Percentiles rank a stretch among this genome's conserved stretches.
These are phyloP conservation scores for Phialophora expanda DNA, from an alignment of 2,329 filamentous ascomycete species.

Conservation along the genomic window DNA sequence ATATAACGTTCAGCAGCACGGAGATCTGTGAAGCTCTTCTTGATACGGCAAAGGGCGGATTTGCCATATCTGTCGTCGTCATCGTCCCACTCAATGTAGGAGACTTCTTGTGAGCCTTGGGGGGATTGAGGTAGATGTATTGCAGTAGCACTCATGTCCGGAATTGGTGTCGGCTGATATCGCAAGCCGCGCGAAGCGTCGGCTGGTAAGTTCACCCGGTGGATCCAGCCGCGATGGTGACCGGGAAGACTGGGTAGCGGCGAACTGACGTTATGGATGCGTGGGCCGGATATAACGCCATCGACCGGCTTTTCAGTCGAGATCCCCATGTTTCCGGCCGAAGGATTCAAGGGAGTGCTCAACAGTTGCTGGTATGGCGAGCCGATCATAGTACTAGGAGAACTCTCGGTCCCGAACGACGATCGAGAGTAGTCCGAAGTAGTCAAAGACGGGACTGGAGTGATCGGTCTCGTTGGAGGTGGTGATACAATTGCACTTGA, in stretches of 20 bases:
- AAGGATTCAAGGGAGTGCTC: neutral
- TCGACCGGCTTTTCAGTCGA: neutral
- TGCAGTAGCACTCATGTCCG: neutral
- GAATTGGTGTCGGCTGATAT: neutral
- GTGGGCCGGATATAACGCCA: neutral
- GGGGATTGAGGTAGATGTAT: slow-evolving; percentile 9
- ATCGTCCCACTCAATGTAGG: slow-evolving; percentile 37
- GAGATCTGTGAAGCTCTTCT: slow-evolving; percentile 31
- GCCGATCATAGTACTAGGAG: neutral
- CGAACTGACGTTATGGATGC: slow-evolving; percentile 1
- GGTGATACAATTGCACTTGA: neutral
- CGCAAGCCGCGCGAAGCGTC: neutral
- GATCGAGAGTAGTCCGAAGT: slow-evolving; percentile 24
- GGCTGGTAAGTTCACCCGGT: neutral
- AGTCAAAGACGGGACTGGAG: slow-evolving; percentile 33
- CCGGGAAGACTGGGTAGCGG: slow-evolving; percentile 4
- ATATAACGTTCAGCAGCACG: slow-evolving; percentile 33
- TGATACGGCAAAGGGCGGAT: slow-evolving; percentile 27
- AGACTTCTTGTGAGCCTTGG: slow-evolving; percentile 21
- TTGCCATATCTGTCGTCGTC: slow-evolving; percentile 9
- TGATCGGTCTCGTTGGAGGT: slow-evolving; percentile 19
- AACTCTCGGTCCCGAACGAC: slow-evolving; percentile 2
- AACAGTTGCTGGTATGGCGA: neutral
- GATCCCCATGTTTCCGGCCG: neutral
- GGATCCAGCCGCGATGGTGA: neutral